Base-by-base conservation (phyloP, 73 alveolate genomes). In the Urostyla sp. region DNA sequence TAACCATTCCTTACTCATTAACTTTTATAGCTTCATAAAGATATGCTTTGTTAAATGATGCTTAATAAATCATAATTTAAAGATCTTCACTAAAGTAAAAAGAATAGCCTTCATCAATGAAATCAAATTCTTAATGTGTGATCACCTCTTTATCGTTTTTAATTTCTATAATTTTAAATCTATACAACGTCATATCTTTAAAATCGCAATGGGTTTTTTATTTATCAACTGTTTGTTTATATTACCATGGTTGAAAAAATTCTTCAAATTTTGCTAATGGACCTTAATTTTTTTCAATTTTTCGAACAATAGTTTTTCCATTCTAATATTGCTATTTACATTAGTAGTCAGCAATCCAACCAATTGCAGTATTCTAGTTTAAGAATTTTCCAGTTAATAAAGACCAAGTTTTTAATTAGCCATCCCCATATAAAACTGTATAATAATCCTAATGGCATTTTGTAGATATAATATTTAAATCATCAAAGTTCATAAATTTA, bases 11-110 rank as follows among this genome's bases (percentile, higher is more conserved):
- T 18, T 4, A 18, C 7, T 58, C 75, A 3, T n/a, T n/a, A n/a
- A 3, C 44, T 43, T 37, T 63, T 24, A 45, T 27, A 8, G 8
- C 21, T 69, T 46, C 1, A 69, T 38, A 24, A n/a, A 11, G 37
- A 21, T 34, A 13, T 31, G 7, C 20, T 38, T 26, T 1, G 44
- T 48, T 6, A 20, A 43, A 1, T 46, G 4, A 8, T 20, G 40
- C 30, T 69, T 69, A 23, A 48, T 54, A 67, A 50, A 31, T 18
- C 84, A 69, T 69, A 69, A 46, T 32, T 15, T 46, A 5, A 4
- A 21, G 27, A 45, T n/a, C 1, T 69, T 49, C 35, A 1, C 15
- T 36, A 63, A 8, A 63, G 15, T 15, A 8, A 57, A 43, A 40
- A 4, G 4, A 20, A 4, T 2, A 10, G 30, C 2, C 18, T 43